Evolutionary conservation across 2,329 filamentous ascomycete species (phyloP).

Genomic region (Drechslerella dactyloides): DNA sequence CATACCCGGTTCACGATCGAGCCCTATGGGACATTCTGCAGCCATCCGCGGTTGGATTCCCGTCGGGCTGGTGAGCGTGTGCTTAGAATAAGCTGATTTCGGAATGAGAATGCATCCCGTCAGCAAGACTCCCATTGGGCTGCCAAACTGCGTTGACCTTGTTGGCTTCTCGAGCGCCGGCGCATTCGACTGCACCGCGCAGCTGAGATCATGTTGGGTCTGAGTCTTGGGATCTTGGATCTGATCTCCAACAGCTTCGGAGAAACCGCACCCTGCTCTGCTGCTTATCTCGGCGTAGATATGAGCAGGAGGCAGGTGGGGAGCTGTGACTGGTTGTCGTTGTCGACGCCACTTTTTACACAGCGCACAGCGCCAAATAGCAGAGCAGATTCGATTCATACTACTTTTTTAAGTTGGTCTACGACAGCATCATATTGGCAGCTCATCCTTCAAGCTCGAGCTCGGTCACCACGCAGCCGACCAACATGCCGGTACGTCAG

Average conservation of each 20-base stretch:
- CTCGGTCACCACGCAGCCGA: neutral
- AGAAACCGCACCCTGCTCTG: neutral
- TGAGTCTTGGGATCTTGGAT: neutral
- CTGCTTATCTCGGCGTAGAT: neutral
- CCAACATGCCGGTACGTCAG: slow-evolving; percentile 39
- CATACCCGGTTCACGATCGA: too few species aligned
- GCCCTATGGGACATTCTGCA: too few species aligned
- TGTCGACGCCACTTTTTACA: too few species aligned
- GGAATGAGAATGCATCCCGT: neutral
- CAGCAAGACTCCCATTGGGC: neutral
- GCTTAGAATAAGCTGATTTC: neutral
- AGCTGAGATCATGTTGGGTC: slow-evolving; percentile 1
- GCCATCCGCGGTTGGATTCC: too few species aligned
- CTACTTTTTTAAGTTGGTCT: too few species aligned
- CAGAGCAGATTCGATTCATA: too few species aligned
- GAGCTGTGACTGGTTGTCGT: too few species aligned
- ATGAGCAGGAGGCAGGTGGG: too few species aligned
- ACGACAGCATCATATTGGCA: too few species aligned
- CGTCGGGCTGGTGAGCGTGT: neutral
- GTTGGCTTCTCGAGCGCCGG: slow-evolving; percentile 11
- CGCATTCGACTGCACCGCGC: neutral
- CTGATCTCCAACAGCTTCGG: neutral
- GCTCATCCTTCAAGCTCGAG: slow-evolving; percentile 6
- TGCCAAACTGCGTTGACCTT: slow-evolving; percentile 5
- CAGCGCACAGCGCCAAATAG: neutral